A percentile compares a stretch with the other conserved stretches of the same genome.
Conservation (phyloP, 768 basidiomycete genomes). For the Baorangia bicolor region DNA sequence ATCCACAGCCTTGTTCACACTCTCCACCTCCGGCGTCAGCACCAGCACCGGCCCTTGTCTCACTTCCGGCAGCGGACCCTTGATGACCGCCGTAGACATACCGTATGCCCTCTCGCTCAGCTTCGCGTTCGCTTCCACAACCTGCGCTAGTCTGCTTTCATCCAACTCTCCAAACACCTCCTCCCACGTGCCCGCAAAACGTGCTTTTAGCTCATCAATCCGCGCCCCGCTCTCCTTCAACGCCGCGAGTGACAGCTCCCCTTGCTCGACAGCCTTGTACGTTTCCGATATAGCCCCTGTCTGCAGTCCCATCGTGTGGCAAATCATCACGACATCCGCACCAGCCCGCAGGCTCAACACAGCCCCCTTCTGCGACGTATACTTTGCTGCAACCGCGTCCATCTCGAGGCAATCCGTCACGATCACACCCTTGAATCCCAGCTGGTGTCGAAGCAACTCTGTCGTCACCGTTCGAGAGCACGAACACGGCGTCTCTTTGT, state of each 20-base stretch:
- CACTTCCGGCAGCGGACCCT: conserved; percentile 38
- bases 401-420: conserved; percentile 79
- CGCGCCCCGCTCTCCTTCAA: conserved; percentile 45
- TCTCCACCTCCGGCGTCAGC: conserved; percentile 56
- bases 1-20: conserved; percentile 63
- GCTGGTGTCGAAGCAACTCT: conserved; percentile 47
- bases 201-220: conserved; percentile 49
- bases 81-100: conserved; percentile 46
- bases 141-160: conserved; percentile 19
- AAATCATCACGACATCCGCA: conserved; percentile 74
- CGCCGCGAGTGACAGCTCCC: conserved; percentile 39
- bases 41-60: conserved; percentile 37
- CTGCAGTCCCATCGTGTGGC: conserved; percentile 58
- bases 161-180: conserved; percentile 32
- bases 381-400: conserved; percentile 59
- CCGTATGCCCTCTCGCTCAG: conserved; percentile 51
- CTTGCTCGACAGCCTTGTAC: conserved; percentile 49
- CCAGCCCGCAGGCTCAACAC: conserved; percentile 59
- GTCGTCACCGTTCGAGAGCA: conserved; percentile 54
- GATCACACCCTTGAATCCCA: conserved; percentile 57
- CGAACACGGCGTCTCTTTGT: conserved; percentile 54
- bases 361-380: conserved; percentile 41
- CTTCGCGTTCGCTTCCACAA: conserved; percentile 40
- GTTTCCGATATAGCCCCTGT: conserved; percentile 50
- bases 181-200: conserved; percentile 50